A percentile compares a stretch with the other conserved stretches of the same genome.
Evolutionary conservation across 1,139 yeast species (phyloP).

Genomic region (Geotrichum restrictum): DNA sequence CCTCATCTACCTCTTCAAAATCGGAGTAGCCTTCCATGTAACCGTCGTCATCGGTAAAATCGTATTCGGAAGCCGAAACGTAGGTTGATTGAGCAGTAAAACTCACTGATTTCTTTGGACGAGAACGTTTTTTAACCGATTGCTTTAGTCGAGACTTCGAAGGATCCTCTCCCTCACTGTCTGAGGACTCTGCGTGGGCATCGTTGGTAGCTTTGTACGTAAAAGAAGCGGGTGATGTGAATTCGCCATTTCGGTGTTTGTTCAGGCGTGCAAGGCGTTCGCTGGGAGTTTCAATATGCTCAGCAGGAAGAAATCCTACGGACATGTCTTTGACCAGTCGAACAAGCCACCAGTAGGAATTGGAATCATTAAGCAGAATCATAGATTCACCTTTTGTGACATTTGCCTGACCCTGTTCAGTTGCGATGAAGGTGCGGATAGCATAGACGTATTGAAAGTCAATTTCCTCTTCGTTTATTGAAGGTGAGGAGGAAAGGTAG

Average conservation of each 20-base stretch:
- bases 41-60: slow-evolving; percentile 30
- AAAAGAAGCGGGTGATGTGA: slow-evolving; percentile 29
- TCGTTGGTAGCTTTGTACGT: not conserved
- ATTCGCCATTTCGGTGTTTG: slow-evolving; percentile 85
- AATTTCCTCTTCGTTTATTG: slow-evolving; percentile 54
- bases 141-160: slow-evolving; percentile 22
- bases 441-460: slow-evolving; percentile 86
- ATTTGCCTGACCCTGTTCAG: slow-evolving; percentile 90
- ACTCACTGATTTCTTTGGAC: slow-evolving; percentile 26
- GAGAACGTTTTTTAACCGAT: slow-evolving; percentile 9
- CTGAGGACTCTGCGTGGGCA: not conserved
- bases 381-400: slow-evolving; percentile 80
- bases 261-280: slow-evolving; percentile 89
- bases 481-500: slow-evolving; percentile 48
- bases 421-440: slow-evolving; percentile 80
- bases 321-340: slow-evolving; percentile 55
- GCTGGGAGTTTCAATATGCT: slow-evolving; percentile 83
- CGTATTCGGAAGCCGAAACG: slow-evolving; percentile 36
- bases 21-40: slow-evolving; percentile 27
- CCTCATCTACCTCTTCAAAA: slow-evolving; percentile 22
- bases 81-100: slow-evolving; percentile 29
- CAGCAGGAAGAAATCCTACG: slow-evolving; percentile 95
- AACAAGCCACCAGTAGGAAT: slow-evolving; percentile 96
- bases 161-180: slow-evolving; percentile 8
- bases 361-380: slow-evolving; percentile 75